phyloP scores from a whole-genome alignment of 345 rosid genomes.

The Raphanus sativus region DNA sequence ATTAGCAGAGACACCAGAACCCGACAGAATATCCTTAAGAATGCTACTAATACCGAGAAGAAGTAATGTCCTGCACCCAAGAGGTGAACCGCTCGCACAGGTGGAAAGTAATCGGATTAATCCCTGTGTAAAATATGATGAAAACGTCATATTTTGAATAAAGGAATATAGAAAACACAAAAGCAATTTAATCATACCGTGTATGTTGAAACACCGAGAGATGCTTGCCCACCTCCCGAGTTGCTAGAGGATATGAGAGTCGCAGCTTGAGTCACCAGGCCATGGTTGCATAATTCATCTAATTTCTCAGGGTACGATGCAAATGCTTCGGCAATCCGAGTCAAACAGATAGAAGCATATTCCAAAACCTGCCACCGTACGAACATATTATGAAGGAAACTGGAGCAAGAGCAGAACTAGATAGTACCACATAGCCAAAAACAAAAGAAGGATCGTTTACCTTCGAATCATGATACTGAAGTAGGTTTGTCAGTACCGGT shows the following conservation, averaged over 20 bases:
- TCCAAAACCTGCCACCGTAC: slow-evolving; percentile 73
- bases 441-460: slow-evolving; percentile 35
- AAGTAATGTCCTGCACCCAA: slow-evolving; percentile 89
- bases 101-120: slow-evolving; percentile 91
- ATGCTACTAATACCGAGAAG: slow-evolving; percentile 93
- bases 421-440: neutral
- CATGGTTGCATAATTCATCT: slow-evolving; percentile 95
- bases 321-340: slow-evolving; percentile 97
- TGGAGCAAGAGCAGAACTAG: neutral
- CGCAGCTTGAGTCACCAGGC: slow-evolving; percentile 95
- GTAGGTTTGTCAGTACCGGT: slow-evolving; percentile 92
- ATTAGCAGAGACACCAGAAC: slow-evolving; percentile 82
- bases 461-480: slow-evolving; percentile 95
- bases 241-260: slow-evolving; percentile 90
- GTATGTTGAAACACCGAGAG: slow-evolving; percentile 82
- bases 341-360: slow-evolving; percentile 95
- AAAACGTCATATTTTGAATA: slow-evolving; percentile 29
- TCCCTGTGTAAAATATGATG: slow-evolving; percentile 60
- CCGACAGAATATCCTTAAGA: slow-evolving; percentile 85
- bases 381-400: slow-evolving; percentile 1
- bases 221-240: slow-evolving; percentile 95
- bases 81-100: slow-evolving; percentile 97
- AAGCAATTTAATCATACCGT: slow-evolving; percentile 53
- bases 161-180: neutral
- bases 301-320: slow-evolving; percentile 85